Evolutionary conservation across 441 rosid species (phyloP).

Genomic region (Populus trichocarpa): DNA sequence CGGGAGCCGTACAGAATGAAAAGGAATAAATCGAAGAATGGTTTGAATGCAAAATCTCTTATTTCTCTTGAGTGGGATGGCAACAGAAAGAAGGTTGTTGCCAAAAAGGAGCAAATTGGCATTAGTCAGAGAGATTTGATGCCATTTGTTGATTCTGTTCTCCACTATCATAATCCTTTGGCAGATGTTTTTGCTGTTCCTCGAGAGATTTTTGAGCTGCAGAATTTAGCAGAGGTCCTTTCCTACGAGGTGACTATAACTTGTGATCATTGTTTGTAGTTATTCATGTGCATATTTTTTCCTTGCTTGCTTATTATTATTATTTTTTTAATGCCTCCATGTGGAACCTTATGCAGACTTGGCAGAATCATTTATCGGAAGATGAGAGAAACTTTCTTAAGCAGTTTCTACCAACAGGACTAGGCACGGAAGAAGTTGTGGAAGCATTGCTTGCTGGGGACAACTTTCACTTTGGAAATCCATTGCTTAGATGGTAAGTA

Average conservation of each 20-base stretch:
- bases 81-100: constrained; percentile 53
- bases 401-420: constrained; percentile 78
- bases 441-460: constrained; percentile 69
- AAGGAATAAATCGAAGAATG: constrained; percentile 52
- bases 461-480: constrained; percentile 86
- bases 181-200: constrained; percentile 74
- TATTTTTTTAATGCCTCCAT: constrained; percentile 12
- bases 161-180: constrained; percentile 39
- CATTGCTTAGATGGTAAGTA: constrained; percentile 73
- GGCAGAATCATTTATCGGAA: constrained; percentile 70
- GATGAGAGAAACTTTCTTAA: constrained; percentile 60
- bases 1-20: constrained; percentile 58
- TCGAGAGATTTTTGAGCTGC: constrained; percentile 64
- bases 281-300: constrained; percentile 9
- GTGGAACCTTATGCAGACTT: constrained; percentile 48
- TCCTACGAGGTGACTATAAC: constrained; percentile 60
- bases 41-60: constrained; percentile 52
- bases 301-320: background rate
- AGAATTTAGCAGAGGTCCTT: constrained; percentile 59
- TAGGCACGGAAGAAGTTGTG: constrained; percentile 55
- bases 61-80: constrained; percentile 88
- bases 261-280: background rate
- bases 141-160: constrained; percentile 45
- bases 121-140: constrained; percentile 62
- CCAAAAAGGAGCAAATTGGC: constrained; percentile 87